Conservation (phyloP, 2,329 filamentous ascomycete genomes). For the Fusarium sp. region DNA sequence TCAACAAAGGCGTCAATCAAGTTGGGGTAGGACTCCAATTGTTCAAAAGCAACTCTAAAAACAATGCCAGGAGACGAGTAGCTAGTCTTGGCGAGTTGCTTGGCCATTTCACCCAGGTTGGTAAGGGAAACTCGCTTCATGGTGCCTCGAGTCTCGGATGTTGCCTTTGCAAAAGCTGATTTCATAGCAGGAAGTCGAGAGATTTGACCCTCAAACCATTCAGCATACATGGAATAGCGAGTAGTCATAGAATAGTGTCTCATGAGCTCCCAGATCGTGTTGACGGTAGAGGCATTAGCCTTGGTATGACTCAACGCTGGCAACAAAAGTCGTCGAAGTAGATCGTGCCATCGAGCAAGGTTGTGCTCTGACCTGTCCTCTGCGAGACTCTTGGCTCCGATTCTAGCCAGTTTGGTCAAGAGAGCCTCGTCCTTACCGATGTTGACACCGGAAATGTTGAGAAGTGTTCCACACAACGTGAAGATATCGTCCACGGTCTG, state of each 20-base stretch:
- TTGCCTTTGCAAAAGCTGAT: constrained; percentile 80
- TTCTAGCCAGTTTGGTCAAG: constrained; percentile 84
- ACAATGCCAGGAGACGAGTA: constrained; percentile 91
- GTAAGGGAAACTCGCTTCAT: constrained; percentile 91
- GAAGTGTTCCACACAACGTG: constrained; percentile 82
- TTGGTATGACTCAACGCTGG: constrained; percentile 89
- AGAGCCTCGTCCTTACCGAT: constrained; percentile 87
- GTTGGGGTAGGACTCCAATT: constrained; percentile 95
- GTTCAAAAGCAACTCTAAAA: constrained; percentile 87
- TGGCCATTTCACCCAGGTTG: constrained; percentile 87
- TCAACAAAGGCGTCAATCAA: constrained; percentile 95
- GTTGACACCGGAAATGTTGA: constrained; percentile 88
- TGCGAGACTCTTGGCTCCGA: constrained; percentile 80
- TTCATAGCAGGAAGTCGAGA: constrained; percentile 83
- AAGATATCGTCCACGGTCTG: constrained; percentile 93
- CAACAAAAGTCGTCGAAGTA: constrained; percentile 86
- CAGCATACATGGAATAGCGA: constrained; percentile 89
- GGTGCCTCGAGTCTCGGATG: constrained; percentile 82
- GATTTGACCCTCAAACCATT: constrained; percentile 87
- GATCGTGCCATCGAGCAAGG: constrained; percentile 81
- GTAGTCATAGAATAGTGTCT: constrained; percentile 80
- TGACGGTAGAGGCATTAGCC: constrained; percentile 84
- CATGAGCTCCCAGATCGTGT: constrained; percentile 87
- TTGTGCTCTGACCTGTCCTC: constrained; percentile 79
- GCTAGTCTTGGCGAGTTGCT: constrained; percentile 90